Conservation (phyloP, 2,329 filamentous ascomycete genomes). For the Epichloe bromicola region DNA sequence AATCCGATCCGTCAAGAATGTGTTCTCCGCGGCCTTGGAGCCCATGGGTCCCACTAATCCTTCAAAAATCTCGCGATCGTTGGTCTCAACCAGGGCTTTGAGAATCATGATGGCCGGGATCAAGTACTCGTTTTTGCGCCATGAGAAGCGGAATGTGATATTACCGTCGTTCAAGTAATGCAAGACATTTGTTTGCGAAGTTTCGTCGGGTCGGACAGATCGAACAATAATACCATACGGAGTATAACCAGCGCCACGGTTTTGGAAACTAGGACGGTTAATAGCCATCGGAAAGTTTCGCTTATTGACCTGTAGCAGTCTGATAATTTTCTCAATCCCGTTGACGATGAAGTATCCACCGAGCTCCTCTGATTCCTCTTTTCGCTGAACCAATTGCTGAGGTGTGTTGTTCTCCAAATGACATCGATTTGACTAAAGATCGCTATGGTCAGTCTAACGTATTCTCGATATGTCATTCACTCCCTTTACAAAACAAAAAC, state of each 20-base stretch:
- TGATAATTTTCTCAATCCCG: conserved; percentile 92
- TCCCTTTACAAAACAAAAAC: conserved; percentile 10
- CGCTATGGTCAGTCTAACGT: not conserved
- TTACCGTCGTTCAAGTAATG: conserved; percentile 95
- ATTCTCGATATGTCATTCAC: not conserved
- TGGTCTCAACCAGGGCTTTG: conserved; percentile 90
- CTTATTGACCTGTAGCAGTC: conserved; percentile 78
- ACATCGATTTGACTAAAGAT: conserved; percentile 65
- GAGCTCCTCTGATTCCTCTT: conserved; percentile 92
- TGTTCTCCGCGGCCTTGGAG: conserved; percentile 70
- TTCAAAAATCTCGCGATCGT: conserved; percentile 92
- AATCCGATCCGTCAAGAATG: conserved; percentile 88
- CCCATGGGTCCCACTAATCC: conserved; percentile 69
- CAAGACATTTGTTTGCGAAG: conserved; percentile 90
- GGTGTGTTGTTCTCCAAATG: conserved; percentile 81
- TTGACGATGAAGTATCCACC: conserved; percentile 98
- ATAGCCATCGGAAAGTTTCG: conserved; percentile 95
- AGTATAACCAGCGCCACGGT: conserved; percentile 77
- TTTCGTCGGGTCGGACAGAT: conserved; percentile 91
- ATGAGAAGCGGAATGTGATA: conserved; percentile 93
- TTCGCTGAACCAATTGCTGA: conserved; percentile 65
- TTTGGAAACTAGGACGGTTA: conserved; percentile 76
- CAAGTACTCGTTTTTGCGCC: conserved; percentile 95
- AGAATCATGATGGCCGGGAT: conserved; percentile 93
- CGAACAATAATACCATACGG: conserved; percentile 83